phyloP scores from a whole-genome alignment of 2,329 filamentous ascomycete genomes.

The Phialophora macrospora region DNA sequence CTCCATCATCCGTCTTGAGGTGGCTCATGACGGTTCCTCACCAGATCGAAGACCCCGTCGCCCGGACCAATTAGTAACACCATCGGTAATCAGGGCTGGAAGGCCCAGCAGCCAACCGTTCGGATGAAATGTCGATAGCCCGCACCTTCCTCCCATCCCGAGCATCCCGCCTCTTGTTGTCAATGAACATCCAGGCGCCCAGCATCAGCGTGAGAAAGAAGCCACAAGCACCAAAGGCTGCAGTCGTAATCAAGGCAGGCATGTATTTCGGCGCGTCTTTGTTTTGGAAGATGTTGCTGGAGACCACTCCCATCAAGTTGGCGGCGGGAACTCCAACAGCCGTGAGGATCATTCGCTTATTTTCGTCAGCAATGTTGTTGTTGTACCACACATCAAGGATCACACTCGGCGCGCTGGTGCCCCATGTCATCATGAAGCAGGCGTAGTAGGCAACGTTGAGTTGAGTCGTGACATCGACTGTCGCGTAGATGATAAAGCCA shows the following conservation, averaged over 20 bases:
- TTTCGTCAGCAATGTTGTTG: conserved; percentile 60
- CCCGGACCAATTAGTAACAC: conserved; percentile 17
- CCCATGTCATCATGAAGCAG: conserved; percentile 81
- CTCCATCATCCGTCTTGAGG: too few relatives aligned
- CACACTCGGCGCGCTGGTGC: conserved; percentile 74
- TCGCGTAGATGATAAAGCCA: conserved; percentile 78
- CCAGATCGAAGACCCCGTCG: too few relatives aligned
- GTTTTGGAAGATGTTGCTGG: conserved; percentile 67
- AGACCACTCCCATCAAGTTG: conserved; percentile 55
- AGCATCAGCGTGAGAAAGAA: conserved; percentile 60
- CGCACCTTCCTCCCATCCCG: conserved; percentile 58
- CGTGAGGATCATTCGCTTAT: conserved; percentile 55
- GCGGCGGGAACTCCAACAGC: conserved; percentile 56
- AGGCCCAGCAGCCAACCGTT: conserved; percentile 50
- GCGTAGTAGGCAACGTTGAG: conserved; percentile 74
- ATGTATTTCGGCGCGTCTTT: conserved; percentile 70
- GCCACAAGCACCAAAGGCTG: conserved; percentile 66
- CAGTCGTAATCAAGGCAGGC: conserved; percentile 68
- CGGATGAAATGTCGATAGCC: conserved; percentile 63
- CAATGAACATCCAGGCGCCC: conserved; percentile 67
- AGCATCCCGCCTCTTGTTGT: conserved; percentile 66
- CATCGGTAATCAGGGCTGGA: conserved; percentile 19
- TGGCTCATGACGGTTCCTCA: too few relatives aligned
- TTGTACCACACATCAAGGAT: conserved; percentile 71
- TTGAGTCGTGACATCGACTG: conserved; percentile 65